Base-by-base conservation (phyloP, 306 rosid species). In the Ormosia emarginata region DNA sequence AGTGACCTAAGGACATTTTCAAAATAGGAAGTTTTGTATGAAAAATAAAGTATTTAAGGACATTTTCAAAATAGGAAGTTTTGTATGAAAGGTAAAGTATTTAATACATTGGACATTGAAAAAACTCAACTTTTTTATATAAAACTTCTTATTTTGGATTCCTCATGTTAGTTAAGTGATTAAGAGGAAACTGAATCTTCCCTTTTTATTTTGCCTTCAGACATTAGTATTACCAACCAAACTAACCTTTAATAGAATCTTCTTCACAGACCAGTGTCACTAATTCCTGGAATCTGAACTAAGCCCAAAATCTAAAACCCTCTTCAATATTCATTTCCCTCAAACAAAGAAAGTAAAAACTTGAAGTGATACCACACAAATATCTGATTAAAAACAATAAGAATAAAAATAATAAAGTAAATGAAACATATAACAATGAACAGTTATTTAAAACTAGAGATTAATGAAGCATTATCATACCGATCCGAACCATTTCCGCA, bases 401-500 rank as follows among this genome's bases (percentile, higher is more conserved):
- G 8, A 78, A 41, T 24, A 24, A 24, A 4, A 47, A 11, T 64
- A 49, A 39, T 8, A 36, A 56, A 53, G 72, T 13, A 71, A 74
- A 74, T 66, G 10, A 34, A 71, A 71, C 44, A 12, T 8, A 80
- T 24, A 75, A 39, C 18, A 52, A 72, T 0, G 32, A 83, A 53
- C 63, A 15, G 57, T 11, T 6, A 52, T 4, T 59, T 3, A 14
- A 15, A 85, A 79, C 15, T 3, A 46, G 18, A 64, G 55, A 71
- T 1, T 2, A 39, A 72, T 33, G 61, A 74, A 68, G 69, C 64
- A 77, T 49, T 9, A 30, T 43, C 94, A 43, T 89, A 95, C 99
- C 98, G 92, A 87, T 90, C 89, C 8, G 89, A 90, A 72, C 78
- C 89, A 79, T 65, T 87, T 77, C 94, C 91, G 13, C 95, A 93